Base-by-base conservation (phyloP, 2,329 filamentous ascomycete genomes). In the Domatiomyces globalis region DNA sequence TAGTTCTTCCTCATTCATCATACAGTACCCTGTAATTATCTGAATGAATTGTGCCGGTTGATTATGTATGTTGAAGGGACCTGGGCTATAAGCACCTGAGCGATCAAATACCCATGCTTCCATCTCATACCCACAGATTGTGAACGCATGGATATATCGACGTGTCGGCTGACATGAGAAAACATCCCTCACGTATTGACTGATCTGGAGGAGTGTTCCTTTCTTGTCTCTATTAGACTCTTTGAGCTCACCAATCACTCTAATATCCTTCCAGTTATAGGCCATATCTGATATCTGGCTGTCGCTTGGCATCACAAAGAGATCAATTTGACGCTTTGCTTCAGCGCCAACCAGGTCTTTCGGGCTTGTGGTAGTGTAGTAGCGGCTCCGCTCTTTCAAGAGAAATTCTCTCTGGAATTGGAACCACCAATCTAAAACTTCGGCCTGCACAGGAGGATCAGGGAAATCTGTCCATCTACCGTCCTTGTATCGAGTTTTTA, bases 221-320 rank as follows among this genome's bases (percentile, higher is more conserved):
- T 54, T 60, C 52, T 56, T 9, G 9, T 64, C 69, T 1, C 54
- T 55, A 9, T 63, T 75, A 9, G 67, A 75, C 54, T 56, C 50
- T 10, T 53, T 53, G 22, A 54, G 49, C 46, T 58, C 52, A 3
- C 54, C 49, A 25, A 55, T 29, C 9, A 52, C 51, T 18, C 17
- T 17, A 25, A 53, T 50, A 53, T 54, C 47, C 33, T 20, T 27
- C 51, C 51, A 55, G 18, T 54, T 42, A 43, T 20, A 5, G 43
- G n/a, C n/a, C n/a, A n/a, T n/a, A n/a, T 51, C 45, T 46, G 50
- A 4, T 33, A 48, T n/a, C 19, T 48, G 17, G 43, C n/a, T n/a
- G n/a, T 19, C 48, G 9, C 10, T 46, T 20, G 43, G 7, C 19
- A 15, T n/a, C 25, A 43, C 6, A n/a, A 36, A 7, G 5, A 49